Conservation (phyloP, 495 filamentous ascomycete genomes). For the Penicillium coprophilum region DNA sequence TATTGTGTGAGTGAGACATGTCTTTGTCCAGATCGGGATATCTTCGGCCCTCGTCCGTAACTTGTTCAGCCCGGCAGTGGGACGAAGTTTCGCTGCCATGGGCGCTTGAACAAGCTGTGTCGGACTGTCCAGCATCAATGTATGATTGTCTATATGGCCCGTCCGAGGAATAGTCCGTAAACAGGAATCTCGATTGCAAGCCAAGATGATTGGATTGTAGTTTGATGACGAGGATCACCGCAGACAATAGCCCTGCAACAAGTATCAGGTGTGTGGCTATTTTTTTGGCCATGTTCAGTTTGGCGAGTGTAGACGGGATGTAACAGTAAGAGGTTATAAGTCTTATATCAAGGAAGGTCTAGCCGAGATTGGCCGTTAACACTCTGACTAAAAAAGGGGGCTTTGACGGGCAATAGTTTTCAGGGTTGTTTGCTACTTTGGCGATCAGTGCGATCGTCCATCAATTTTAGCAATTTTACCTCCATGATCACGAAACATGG, state of each 20-base stretch:
- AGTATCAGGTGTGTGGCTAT: conserved; percentile 5
- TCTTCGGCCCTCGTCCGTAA: background rate
- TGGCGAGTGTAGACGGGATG: conserved; percentile 4
- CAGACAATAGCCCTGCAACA: conserved; percentile 10
- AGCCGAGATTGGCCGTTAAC: conserved; percentile 2
- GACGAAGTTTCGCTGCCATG: background rate
- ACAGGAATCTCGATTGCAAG: conserved; percentile 5
- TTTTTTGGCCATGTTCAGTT: conserved; percentile 9
- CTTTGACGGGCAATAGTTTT: background rate
- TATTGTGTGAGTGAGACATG: conserved; percentile 24
- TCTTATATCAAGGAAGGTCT: background rate
- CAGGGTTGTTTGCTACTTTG: background rate
- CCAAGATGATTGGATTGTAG: conserved; percentile 2
- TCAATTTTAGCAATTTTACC: conserved; percentile 1
- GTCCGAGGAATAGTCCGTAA: background rate
- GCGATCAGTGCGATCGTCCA: background rate
- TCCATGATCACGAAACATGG: background rate
- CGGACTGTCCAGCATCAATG: conserved; percentile 1
- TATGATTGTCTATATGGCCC: background rate
- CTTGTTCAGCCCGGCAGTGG: background rate
- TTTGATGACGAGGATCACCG: conserved; percentile 5
- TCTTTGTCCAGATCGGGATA: background rate
- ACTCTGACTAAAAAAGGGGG: conserved; percentile 3
- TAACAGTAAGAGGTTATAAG: conserved; percentile 2
- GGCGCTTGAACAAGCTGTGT: background rate